Conservation (phyloP, 2,329 filamentous ascomycete species). For the Venturia aucupariae region DNA sequence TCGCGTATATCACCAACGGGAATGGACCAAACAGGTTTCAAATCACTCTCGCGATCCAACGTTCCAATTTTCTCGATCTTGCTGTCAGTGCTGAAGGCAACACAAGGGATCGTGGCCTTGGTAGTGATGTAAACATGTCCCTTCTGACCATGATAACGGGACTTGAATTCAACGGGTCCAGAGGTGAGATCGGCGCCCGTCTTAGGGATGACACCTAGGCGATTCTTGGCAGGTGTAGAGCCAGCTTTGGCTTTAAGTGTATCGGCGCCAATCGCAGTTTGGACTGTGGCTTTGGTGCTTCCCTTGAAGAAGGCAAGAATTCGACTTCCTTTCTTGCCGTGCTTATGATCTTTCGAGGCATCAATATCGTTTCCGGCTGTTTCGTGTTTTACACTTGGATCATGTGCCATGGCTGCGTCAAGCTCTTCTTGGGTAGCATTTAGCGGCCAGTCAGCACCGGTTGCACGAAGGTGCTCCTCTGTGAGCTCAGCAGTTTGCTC, state of each 20-base stretch:
- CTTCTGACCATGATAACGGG: constrained; percentile 59
- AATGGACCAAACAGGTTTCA: constrained; percentile 57
- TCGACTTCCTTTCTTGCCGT: constrained; percentile 39
- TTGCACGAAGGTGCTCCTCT: constrained; percentile 41
- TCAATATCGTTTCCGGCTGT: constrained; percentile 46
- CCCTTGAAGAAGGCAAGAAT: constrained; percentile 60
- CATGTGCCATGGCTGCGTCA: constrained; percentile 46
- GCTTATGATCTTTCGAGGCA: constrained; percentile 37
- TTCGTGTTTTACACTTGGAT: constrained; percentile 36
- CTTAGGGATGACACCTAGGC: constrained; percentile 59
- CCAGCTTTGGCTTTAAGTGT: constrained; percentile 56
- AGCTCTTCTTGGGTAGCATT: constrained; percentile 58
- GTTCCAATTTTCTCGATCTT: constrained; percentile 37
- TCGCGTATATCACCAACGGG: constrained; percentile 62
- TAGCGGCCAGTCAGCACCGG: constrained; percentile 46
- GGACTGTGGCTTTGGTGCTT: constrained; percentile 61
- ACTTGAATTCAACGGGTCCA: constrained; percentile 70
- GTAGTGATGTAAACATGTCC: constrained; percentile 64
- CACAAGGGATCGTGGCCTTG: constrained; percentile 55
- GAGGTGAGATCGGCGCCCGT: constrained; percentile 37
- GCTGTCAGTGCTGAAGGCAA: constrained; percentile 54
- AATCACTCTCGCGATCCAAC: constrained; percentile 38
- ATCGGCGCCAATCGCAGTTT: constrained; percentile 63
- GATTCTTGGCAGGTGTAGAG: constrained; percentile 55
- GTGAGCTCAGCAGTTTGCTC: constrained; percentile 40